These are phyloP conservation scores for Xylariomycetidae sp. DNA, from an alignment of 2,329 filamentous ascomycete species.

Conservation along the genomic window DNA sequence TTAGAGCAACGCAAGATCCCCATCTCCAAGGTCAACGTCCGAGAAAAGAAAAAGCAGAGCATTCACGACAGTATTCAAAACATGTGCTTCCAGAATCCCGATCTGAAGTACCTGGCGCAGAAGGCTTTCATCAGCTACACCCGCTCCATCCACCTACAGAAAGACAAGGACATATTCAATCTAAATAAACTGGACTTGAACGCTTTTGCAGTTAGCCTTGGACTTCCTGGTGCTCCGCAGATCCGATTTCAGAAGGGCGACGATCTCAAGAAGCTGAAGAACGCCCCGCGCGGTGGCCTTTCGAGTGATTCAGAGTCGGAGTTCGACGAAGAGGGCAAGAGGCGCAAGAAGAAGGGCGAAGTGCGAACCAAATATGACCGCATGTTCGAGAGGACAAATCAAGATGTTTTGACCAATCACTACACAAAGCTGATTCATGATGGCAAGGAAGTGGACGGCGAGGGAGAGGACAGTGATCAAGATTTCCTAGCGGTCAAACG, in stretches of 20 bases:
- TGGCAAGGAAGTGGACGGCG: constrained; percentile 48
- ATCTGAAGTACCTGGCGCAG: constrained; percentile 90
- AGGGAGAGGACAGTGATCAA: constrained; percentile 53
- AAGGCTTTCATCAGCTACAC: constrained; percentile 94
- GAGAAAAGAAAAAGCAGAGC: constrained; percentile 81
- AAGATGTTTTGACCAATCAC: constrained; percentile 90
- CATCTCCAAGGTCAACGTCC: constrained; percentile 79
- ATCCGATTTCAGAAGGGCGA: constrained; percentile 93
- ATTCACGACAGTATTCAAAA: constrained; percentile 84
- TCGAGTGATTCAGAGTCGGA: constrained; percentile 58
- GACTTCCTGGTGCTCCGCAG: constrained; percentile 83
- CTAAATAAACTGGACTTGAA: constrained; percentile 80
- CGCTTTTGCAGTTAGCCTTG: constrained; percentile 77
- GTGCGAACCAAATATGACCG: constrained; percentile 94
- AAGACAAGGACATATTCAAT: constrained; percentile 87
- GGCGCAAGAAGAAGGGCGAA: constrained; percentile 60
- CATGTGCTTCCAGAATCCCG: constrained; percentile 92
- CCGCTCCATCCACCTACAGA: constrained; percentile 79
- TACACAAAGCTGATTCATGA: constrained; percentile 87
- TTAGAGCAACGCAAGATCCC: constrained; percentile 87
- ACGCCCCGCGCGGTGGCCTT: constrained; percentile 66
- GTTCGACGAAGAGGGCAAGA: constrained; percentile 50
- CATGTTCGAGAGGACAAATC: constrained; percentile 96
- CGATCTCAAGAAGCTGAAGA: constrained; percentile 82
- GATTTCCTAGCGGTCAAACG: constrained; percentile 89